Conservation (phyloP, 495 filamentous ascomycete species). For the Penicillium ochrochloron region DNA sequence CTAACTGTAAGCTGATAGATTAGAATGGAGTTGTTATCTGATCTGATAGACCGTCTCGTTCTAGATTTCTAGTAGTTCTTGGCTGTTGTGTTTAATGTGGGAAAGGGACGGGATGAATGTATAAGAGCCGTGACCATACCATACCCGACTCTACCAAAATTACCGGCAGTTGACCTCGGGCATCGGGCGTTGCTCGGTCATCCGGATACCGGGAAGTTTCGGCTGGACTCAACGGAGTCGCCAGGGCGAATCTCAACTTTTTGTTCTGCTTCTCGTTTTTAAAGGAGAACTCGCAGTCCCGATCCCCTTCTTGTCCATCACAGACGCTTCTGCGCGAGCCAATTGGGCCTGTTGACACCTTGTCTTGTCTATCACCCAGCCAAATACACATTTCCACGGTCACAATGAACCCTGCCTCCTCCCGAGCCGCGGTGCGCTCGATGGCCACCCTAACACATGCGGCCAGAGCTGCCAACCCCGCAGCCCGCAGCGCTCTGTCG, state of each 20-base stretch:
- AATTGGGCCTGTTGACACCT: constrained; percentile 17
- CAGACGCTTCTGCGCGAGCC: constrained; percentile 15
- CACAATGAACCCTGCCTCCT: constrained; percentile 37
- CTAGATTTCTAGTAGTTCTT: too few relatives aligned
- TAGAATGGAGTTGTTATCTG: background rate
- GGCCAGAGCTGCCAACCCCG: constrained; percentile 44
- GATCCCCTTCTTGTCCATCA: constrained; percentile 13
- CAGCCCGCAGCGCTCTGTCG: constrained; percentile 40
- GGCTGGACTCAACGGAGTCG: constrained; percentile 31
- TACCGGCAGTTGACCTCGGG: constrained; percentile 16
- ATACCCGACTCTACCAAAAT: constrained; percentile 15
- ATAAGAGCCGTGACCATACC: constrained; percentile 30
- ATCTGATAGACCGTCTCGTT: background rate
- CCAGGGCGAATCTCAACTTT: constrained; percentile 19
- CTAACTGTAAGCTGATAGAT: background rate
- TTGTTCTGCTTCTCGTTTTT: constrained; percentile 24
- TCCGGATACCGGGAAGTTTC: constrained; percentile 49
- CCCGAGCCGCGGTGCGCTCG: constrained; percentile 53
- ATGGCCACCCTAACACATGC: constrained; percentile 49
- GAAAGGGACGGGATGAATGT: constrained; percentile 2
- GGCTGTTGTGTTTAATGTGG: background rate
- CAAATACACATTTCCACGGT: constrained; percentile 7
- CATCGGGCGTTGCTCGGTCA: constrained; percentile 21
- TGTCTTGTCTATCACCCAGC: constrained; percentile 19
- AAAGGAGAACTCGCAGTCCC: constrained; percentile 22